phyloP scores from a whole-genome alignment of 306 rosid genomes.

The Cicer judaicum region DNA sequence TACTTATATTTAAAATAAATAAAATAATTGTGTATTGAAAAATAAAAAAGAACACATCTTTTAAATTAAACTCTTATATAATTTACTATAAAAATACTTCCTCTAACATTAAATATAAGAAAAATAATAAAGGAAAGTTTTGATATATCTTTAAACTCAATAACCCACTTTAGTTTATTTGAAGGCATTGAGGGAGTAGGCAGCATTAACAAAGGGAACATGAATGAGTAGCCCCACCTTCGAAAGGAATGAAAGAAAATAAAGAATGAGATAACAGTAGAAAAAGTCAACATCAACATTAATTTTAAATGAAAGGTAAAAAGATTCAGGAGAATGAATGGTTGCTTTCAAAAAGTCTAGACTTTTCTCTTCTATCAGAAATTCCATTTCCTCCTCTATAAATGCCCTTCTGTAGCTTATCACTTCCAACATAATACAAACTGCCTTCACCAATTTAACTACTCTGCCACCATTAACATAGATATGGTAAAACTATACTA shows the following conservation, averaged over 20 bases:
- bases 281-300: constrained; percentile 44
- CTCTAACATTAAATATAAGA: too few species aligned
- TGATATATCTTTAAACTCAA: too few species aligned
- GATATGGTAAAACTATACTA: constrained; percentile 1
- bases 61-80: too few species aligned
- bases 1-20: too few species aligned
- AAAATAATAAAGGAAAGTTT: too few species aligned
- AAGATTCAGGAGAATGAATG: constrained; percentile 41
- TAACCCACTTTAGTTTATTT: too few species aligned
- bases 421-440: constrained; percentile 35
- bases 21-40: too few species aligned
- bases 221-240: neutral
- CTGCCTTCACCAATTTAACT: constrained; percentile 25
- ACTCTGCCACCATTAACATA: constrained; percentile 10
- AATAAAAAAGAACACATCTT: too few species aligned
- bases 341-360: constrained; percentile 62
- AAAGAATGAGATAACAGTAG: constrained; percentile 39
- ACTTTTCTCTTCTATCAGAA: constrained; percentile 53
- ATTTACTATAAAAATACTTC: too few species aligned
- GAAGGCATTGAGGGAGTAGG: too few species aligned
- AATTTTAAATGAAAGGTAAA: constrained; percentile 29
- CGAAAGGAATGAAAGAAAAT: constrained; percentile 29
- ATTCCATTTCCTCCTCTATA: constrained; percentile 53
- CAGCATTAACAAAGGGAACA: neutral
- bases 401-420: constrained; percentile 41